A percentile compares a stretch with the other conserved stretches of the same genome.
Conservation (phyloP, 257 asterid genomes). For the Gentiana straminea region DNA sequence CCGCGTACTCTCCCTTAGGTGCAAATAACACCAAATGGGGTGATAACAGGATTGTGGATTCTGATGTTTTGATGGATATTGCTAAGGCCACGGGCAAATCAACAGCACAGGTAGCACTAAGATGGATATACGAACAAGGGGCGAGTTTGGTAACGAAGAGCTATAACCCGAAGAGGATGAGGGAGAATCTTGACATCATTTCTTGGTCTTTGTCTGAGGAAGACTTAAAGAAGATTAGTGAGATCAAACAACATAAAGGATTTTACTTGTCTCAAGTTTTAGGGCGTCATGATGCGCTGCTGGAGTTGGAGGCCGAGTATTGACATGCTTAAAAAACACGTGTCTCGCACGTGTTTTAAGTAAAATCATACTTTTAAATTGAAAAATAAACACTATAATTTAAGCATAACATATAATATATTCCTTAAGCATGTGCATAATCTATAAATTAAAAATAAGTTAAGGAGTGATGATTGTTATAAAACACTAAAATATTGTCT, state of each 20-base stretch:
- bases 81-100: constrained; percentile 36
- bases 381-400: too few species aligned
- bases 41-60: constrained; percentile 6
- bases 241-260: constrained; percentile 22
- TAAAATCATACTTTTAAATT: too few species aligned
- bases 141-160: constrained; percentile 41
- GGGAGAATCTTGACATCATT: constrained; percentile 23
- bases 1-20: constrained; percentile 77
- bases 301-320: too few species aligned
- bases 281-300: too few species aligned
- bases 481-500: too few species aligned
- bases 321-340: too few species aligned
- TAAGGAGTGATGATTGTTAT: too few species aligned
- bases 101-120: constrained; percentile 36
- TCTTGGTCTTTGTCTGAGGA: constrained; percentile 36
- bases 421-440: too few species aligned
- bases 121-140: constrained; percentile 39
- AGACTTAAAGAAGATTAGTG: constrained; percentile 25
- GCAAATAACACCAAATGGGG: constrained; percentile 66
- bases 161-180: constrained; percentile 23
- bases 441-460: too few species aligned
- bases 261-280: too few species aligned
- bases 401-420: too few species aligned
- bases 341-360: too few species aligned
- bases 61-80: constrained; percentile 44